Conservation (phyloP, 2,329 filamentous ascomycete genomes). For the Fusarium sarcochroum region DNA sequence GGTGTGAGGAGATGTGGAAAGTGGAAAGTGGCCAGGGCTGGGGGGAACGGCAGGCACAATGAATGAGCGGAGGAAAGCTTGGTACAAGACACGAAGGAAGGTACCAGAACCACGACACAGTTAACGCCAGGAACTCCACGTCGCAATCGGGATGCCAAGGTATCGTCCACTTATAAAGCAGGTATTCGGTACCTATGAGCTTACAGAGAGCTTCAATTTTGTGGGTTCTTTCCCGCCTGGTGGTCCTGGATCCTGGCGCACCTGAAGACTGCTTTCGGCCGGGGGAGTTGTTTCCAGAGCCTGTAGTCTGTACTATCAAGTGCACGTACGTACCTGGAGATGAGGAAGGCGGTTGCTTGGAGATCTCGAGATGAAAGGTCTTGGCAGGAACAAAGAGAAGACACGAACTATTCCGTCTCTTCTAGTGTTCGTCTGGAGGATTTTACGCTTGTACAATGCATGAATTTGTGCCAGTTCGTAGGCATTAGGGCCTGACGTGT, state of each 20-base stretch:
- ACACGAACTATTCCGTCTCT: background rate
- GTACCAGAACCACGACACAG: slow-evolving; percentile 26
- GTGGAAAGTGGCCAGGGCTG: slow-evolving; percentile 49
- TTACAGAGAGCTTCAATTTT: slow-evolving; percentile 35
- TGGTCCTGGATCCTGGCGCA: slow-evolving; percentile 32
- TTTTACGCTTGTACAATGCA: slow-evolving; percentile 21
- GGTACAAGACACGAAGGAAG: slow-evolving; percentile 40
- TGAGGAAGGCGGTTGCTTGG: slow-evolving; percentile 25
- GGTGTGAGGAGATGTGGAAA: slow-evolving; percentile 45
- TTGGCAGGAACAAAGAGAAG: slow-evolving; percentile 15
- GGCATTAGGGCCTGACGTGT: slow-evolving; percentile 49
- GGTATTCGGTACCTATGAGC: slow-evolving; percentile 34
- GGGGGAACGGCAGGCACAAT: slow-evolving; percentile 41
- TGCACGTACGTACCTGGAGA: slow-evolving; percentile 32
- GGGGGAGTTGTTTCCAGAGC: slow-evolving; percentile 28
- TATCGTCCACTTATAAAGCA: slow-evolving; percentile 11
- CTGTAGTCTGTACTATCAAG: slow-evolving; percentile 13
- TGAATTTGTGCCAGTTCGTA: slow-evolving; percentile 49
- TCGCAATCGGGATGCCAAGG: slow-evolving; percentile 7
- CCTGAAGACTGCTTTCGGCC: slow-evolving; percentile 27
- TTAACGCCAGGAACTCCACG: slow-evolving; percentile 16
- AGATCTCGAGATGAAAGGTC: slow-evolving; percentile 9
- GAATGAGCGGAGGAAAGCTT: slow-evolving; percentile 33
- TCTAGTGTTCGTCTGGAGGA: background rate
- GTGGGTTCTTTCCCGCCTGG: slow-evolving; percentile 36